Percentiles rank a stretch among this genome's conserved stretches.
Conservation (phyloP, 176 grass and related monocot species). For the Areca catechu region DNA sequence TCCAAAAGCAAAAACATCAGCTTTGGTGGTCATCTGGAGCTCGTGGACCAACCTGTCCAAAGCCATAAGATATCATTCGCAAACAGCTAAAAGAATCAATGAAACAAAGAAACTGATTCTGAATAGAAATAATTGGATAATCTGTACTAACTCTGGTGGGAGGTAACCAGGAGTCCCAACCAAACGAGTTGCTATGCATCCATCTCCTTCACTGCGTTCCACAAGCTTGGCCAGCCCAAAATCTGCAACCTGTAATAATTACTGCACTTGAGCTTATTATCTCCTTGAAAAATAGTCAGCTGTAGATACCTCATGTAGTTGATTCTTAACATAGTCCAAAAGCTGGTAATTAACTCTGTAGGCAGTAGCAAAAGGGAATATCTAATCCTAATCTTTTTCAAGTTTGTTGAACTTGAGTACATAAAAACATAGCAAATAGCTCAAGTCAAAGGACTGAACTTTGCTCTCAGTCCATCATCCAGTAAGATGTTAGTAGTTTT, state of each 20-base stretch:
- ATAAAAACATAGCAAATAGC: no score
- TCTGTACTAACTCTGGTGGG: conserved; percentile 51
- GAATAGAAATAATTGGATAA: conserved; percentile 1
- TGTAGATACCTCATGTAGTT: no score
- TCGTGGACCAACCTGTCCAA: conserved; percentile 42
- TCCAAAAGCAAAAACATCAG: conserved; percentile 62
- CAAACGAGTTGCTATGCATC: conserved; percentile 45
- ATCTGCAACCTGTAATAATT: conserved; percentile 48
- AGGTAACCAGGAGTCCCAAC: conserved; percentile 73
- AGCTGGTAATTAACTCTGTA: no score
- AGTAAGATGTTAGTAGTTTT: conserved; percentile 73
- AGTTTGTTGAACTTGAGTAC: no score
- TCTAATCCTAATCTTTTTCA: no score
- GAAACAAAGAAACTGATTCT: no score
- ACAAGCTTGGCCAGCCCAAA: conserved; percentile 61
- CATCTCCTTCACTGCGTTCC: conserved; percentile 37
- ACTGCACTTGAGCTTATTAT: no score
- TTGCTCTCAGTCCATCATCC: conserved; percentile 52
- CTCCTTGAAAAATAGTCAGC: no score
- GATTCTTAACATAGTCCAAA: no score
- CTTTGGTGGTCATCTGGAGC: conserved; percentile 64
- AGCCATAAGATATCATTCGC: not conserved
- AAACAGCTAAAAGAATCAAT: no score
- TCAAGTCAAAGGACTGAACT: conserved; percentile 18
- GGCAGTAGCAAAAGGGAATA: no score